phyloP scores from a whole-genome alignment of 148 eudicot genomes.

The Heliamphora exappendiculata region DNA sequence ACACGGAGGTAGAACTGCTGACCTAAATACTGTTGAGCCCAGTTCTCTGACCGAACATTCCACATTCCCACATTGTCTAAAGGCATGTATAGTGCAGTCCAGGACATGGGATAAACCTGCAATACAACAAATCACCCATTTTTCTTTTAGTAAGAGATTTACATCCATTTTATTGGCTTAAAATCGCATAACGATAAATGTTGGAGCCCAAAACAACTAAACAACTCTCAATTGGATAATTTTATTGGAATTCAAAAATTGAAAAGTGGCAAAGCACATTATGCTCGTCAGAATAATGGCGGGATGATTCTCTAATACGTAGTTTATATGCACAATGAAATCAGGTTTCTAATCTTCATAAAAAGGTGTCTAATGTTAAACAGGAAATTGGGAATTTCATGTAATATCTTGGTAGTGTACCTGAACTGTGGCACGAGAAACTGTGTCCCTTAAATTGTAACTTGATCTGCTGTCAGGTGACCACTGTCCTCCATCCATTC shows the following conservation, averaged over 20 bases:
- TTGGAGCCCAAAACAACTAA: no score
- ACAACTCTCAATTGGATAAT: no score
- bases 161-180: not conserved
- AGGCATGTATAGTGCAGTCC: slow-evolving; percentile 61
- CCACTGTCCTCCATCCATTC: slow-evolving; percentile 66
- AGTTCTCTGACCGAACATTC: slow-evolving; percentile 56
- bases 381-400: not conserved
- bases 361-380: not conserved
- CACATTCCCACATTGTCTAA: slow-evolving; percentile 74
- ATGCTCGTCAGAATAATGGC: no score
- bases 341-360: not conserved
- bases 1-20: slow-evolving; percentile 66
- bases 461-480: slow-evolving; percentile 36
- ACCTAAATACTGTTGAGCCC: slow-evolving; percentile 60
- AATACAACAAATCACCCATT: not conserved
- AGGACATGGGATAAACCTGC: slow-evolving; percentile 54
- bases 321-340: not conserved
- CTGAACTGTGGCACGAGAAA: slow-evolving; percentile 56
- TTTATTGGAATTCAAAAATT: not conserved
- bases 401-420: slow-evolving; percentile 15
- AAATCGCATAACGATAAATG: not conserved
- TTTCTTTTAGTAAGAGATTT: not conserved
- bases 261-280: no score
- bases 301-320: no score
- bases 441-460: slow-evolving; percentile 50